Evolutionary conservation across 2,329 filamentous ascomycete genomes (phyloP).

Genomic region (Fragosphaeria purpurea): DNA sequence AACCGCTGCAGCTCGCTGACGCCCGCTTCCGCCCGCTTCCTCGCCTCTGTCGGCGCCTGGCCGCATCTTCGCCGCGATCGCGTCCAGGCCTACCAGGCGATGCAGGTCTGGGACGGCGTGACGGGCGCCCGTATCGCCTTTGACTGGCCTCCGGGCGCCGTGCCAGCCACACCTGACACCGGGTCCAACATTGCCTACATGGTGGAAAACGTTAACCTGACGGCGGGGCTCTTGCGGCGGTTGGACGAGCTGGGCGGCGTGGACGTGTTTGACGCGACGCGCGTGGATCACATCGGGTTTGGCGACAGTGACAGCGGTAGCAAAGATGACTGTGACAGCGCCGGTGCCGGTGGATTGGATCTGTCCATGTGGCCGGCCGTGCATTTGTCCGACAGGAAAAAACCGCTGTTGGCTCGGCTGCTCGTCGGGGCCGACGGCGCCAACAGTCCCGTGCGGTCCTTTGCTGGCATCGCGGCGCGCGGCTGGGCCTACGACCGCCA

Average conservation of each 20-base stretch:
- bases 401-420: slow-evolving; percentile 65
- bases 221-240: slow-evolving; percentile 62
- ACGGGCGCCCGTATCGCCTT: slow-evolving; percentile 83
- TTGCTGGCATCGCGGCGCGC: slow-evolving; percentile 72
- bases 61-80: slow-evolving; percentile 59
- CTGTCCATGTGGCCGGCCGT: slow-evolving; percentile 83
- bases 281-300: slow-evolving; percentile 68
- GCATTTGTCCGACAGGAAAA: slow-evolving; percentile 41
- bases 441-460: slow-evolving; percentile 84
- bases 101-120: slow-evolving; percentile 98
- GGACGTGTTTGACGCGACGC: slow-evolving; percentile 64
- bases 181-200: slow-evolving; percentile 78
- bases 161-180: slow-evolving; percentile 21
- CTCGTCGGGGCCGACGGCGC: slow-evolving; percentile 90
- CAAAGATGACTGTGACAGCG: slow-evolving; percentile 22
- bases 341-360: slow-evolving; percentile 52
- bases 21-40: slow-evolving; percentile 72
- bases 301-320: slow-evolving; percentile 47
- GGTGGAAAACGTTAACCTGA: slow-evolving; percentile 89
- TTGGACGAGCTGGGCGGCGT: slow-evolving; percentile 60
- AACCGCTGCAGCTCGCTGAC: slow-evolving; percentile 96
- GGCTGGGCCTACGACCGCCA: slow-evolving; percentile 93
- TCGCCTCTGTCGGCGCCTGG: slow-evolving; percentile 81
- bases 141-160: slow-evolving; percentile 51
- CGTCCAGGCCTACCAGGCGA: slow-evolving; percentile 82